A percentile compares a stretch with the other conserved stretches of the same genome.
These are phyloP conservation scores for Uronychia setigera DNA, from an alignment of 73 alveolate genomes.

Conservation along the genomic window DNA sequence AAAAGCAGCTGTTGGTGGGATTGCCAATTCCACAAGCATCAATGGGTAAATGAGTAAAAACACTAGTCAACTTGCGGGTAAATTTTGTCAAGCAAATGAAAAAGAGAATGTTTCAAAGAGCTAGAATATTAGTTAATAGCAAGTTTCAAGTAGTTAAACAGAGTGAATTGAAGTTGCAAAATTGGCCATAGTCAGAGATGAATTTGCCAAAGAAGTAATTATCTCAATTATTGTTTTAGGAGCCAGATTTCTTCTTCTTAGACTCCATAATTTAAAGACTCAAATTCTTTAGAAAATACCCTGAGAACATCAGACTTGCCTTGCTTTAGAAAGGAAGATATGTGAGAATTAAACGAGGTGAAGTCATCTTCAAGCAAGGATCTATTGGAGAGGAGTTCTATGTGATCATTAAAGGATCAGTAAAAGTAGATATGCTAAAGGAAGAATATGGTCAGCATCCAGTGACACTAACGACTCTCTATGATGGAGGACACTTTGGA, in stretches of 20 bases:
- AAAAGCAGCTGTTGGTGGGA: neutral
- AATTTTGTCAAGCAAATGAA: neutral
- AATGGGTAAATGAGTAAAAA: too few relatives aligned
- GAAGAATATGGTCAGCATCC: slow-evolving; percentile 47
- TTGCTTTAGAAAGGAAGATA: slow-evolving; percentile 1
- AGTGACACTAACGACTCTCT: slow-evolving; percentile 15
- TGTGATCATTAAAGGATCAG: slow-evolving; percentile 44
- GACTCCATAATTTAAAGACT: neutral
- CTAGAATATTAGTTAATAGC: neutral
- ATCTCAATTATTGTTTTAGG: neutral
- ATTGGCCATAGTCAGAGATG: neutral
- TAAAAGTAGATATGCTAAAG: slow-evolving; percentile 18
- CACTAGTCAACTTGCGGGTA: neutral
- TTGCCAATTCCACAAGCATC: too few relatives aligned
- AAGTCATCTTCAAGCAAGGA: slow-evolving; percentile 34
- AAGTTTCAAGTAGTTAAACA: neutral
- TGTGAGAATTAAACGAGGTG: neutral
- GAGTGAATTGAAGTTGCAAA: too few relatives aligned
- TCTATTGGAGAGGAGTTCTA: slow-evolving; percentile 36
- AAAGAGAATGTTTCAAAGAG: neutral
- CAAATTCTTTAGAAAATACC: slow-evolving; percentile 43
- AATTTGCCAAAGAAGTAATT: neutral
- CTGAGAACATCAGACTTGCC: slow-evolving; percentile 12
- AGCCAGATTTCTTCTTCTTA: neutral
- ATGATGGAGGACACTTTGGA: slow-evolving; percentile 58